phyloP scores from a whole-genome alignment of 2,329 filamentous ascomycete genomes.

The Pestalotiopsis fici region DNA sequence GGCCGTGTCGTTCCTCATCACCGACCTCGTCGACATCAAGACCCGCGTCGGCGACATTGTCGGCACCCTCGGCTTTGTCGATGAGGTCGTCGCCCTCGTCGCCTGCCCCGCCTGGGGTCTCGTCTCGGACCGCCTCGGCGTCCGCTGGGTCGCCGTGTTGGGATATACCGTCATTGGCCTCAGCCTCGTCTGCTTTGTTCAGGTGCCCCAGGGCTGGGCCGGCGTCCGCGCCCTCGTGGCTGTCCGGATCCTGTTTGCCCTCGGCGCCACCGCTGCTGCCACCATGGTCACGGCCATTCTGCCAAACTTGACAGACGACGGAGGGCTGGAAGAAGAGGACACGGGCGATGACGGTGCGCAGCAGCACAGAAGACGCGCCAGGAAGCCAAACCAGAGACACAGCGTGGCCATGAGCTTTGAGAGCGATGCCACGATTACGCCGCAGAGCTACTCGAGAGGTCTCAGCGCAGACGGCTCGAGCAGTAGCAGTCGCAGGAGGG shows the following conservation, averaged over 20 bases:
- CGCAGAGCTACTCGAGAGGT: slow-evolving; percentile 53
- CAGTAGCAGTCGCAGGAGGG: slow-evolving; percentile 19
- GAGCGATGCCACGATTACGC: slow-evolving; percentile 76
- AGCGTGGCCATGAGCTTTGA: slow-evolving; percentile 69
- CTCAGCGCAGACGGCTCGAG: slow-evolving; percentile 23
- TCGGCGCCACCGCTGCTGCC: slow-evolving; percentile 86
- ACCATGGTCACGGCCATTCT: slow-evolving; percentile 98
- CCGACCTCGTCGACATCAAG: slow-evolving; percentile 76
- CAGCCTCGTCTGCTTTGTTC: slow-evolving; percentile 78
- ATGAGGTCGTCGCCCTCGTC: slow-evolving; percentile 79
- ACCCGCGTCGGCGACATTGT: slow-evolving; percentile 76
- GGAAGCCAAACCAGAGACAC: slow-evolving; percentile 47
- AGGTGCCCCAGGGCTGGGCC: slow-evolving; percentile 62
- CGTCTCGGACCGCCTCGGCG: slow-evolving; percentile 74
- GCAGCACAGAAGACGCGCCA: slow-evolving; percentile 13
- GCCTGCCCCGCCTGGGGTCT: slow-evolving; percentile 82
- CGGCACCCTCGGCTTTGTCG: slow-evolving; percentile 81
- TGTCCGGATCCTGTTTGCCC: slow-evolving; percentile 81
- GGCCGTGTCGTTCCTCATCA: slow-evolving; percentile 82
- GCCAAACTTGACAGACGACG: slow-evolving; percentile 66
- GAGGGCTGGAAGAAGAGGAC: slow-evolving; percentile 31
- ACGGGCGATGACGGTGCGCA: slow-evolving; percentile 22
- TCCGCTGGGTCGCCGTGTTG: slow-evolving; percentile 69
- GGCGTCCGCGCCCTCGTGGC: slow-evolving; percentile 88
- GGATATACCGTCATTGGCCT: slow-evolving; percentile 83